Percentiles rank a stretch among this genome's conserved stretches.
These are phyloP conservation scores for Serendipita vermifera DNA, from an alignment of 768 basidiomycete genomes.

Conservation along the genomic window DNA sequence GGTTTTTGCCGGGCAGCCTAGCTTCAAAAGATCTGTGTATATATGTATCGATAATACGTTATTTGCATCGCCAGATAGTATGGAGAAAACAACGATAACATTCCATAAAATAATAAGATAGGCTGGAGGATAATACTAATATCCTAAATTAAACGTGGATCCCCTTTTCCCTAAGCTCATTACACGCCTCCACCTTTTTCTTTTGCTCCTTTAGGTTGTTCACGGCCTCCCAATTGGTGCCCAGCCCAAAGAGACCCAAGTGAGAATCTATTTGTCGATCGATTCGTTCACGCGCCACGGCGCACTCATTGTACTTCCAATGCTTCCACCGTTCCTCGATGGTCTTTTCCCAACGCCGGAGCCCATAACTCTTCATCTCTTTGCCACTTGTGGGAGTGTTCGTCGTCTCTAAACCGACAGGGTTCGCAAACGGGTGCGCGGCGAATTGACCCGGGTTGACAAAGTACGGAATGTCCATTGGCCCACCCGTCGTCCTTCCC, in stretches of 20 bases:
- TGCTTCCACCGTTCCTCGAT: constrained; percentile 68
- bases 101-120: too few species aligned
- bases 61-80: too few species aligned
- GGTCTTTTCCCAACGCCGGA: constrained; percentile 56
- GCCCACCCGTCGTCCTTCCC: constrained; percentile 51
- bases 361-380: constrained; percentile 22
- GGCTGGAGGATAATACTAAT: neutral
- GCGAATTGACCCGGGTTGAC: constrained; percentile 68
- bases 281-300: constrained; percentile 50
- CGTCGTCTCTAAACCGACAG: constrained; percentile 44
- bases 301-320: constrained; percentile 58
- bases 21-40: too few species aligned
- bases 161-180: constrained; percentile 55
- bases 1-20: too few species aligned
- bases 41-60: too few species aligned
- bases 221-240: constrained; percentile 88
- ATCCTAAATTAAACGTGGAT: neutral
- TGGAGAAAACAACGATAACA: too few species aligned
- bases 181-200: constrained; percentile 64
- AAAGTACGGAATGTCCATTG: constrained; percentile 65
- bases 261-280: constrained; percentile 62
- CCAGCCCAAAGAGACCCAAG: constrained; percentile 79
- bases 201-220: constrained; percentile 44
- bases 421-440: constrained; percentile 71
- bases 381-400: constrained; percentile 10